Conservation (phyloP, 768 basidiomycete genomes). For the Phylloporus arenicola region DNA sequence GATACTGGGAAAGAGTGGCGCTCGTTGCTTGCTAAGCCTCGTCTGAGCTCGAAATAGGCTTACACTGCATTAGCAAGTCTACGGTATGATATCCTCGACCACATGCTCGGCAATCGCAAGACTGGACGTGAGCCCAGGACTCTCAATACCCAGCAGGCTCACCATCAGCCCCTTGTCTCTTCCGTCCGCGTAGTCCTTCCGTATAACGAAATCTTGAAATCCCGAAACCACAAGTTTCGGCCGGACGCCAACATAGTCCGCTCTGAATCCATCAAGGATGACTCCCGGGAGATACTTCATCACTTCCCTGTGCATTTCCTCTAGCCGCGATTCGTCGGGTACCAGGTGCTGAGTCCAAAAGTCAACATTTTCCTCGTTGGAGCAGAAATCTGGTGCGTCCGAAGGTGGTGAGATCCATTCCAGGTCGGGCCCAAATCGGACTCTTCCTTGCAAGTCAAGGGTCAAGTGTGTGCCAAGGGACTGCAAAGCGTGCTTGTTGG, state of each 20-base stretch:
- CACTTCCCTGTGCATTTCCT: conserved; percentile 69
- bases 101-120: conserved; percentile 85
- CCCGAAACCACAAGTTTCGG: conserved; percentile 83
- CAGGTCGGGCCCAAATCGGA: conserved; percentile 90
- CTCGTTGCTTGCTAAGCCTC: conserved; percentile 6
- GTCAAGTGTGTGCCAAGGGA: conserved; percentile 92
- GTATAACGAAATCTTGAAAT: conserved; percentile 81
- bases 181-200: conserved; percentile 53
- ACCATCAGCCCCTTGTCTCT: conserved; percentile 49
- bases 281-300: conserved; percentile 67
- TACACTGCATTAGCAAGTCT: background rate
- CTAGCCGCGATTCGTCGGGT: conserved; percentile 55
- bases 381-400: conserved; percentile 21
- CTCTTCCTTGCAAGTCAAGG: conserved; percentile 75
- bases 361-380: conserved; percentile 47
- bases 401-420: conserved; percentile 71
- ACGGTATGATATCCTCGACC: conserved; percentile 48
- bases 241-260: conserved; percentile 82
- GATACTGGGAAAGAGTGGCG: conserved; percentile 26
- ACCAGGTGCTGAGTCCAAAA: conserved; percentile 71
- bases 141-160: conserved; percentile 85
- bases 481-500: conserved; percentile 61
- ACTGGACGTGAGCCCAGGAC: conserved; percentile 83
- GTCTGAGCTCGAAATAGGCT: conserved; percentile 22
- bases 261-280: conserved; percentile 51